Evolutionary conservation across 805 yeast genomes (phyloP).

Genomic region (Ogataea henricii): DNA sequence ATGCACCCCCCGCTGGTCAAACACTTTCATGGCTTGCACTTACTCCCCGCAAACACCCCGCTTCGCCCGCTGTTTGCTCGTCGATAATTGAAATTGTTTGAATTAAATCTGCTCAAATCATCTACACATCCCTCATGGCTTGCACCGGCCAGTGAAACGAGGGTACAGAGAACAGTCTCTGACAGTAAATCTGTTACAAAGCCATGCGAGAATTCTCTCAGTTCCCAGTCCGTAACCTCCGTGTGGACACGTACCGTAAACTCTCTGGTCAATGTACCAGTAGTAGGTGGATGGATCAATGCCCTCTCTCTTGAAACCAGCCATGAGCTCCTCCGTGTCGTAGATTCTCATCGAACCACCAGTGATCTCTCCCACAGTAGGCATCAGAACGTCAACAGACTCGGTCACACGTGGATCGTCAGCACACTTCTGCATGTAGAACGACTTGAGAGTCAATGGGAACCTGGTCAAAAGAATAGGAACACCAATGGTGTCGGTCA

Average conservation of each 20-base stretch:
- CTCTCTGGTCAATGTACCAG: constrained; percentile 95
- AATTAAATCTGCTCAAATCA: background rate
- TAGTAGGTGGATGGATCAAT: constrained; percentile 83
- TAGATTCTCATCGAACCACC: constrained; percentile 99
- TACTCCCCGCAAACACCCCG: too few relatives aligned
- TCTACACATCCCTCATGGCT: constrained; percentile 56
- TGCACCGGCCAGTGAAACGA: constrained; percentile 96
- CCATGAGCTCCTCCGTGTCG: constrained; percentile 77
- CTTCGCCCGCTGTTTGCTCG: too few relatives aligned
- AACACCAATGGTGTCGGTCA: constrained; percentile 92
- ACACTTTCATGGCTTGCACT: too few relatives aligned
- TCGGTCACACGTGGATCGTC: constrained; percentile 96
- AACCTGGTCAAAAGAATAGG: constrained; percentile 91
- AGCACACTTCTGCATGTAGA: constrained; percentile 91
- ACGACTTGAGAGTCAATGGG: constrained; percentile 97
- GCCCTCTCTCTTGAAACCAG: constrained; percentile 90
- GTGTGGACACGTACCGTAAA: constrained; percentile 97
- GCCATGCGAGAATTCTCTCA: constrained; percentile 97
- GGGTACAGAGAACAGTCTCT: constrained; percentile 98
- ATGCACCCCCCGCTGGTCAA: too few relatives aligned
- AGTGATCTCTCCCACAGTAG: constrained; percentile 97
- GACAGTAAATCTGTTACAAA: constrained; percentile 95
- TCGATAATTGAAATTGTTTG: background rate
- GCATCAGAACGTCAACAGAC: constrained; percentile 97
- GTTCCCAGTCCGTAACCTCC: constrained; percentile 99